Conservation (phyloP, 768 basidiomycete species). For the Pleurotus salmoneostramineus region DNA sequence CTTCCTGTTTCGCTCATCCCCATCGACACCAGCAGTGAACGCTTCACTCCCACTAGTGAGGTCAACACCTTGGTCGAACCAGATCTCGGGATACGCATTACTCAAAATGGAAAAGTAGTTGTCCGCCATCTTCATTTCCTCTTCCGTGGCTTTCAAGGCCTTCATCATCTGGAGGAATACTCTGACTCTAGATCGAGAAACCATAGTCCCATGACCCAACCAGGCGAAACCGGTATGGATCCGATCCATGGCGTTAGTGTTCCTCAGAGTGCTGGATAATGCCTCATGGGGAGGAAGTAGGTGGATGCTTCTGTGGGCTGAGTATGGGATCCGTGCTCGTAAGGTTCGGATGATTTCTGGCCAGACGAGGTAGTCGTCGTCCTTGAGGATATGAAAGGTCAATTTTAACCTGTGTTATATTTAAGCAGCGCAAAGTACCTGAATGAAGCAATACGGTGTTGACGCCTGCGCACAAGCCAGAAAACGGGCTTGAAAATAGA, state of each 20-base stretch:
- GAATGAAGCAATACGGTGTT: slow-evolving; percentile 60
- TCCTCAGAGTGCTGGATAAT: slow-evolving; percentile 48
- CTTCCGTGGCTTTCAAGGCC: slow-evolving; percentile 36
- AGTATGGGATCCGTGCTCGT: slow-evolving; percentile 31
- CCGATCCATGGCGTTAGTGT: slow-evolving; percentile 26
- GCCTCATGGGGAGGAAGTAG: slow-evolving; percentile 61
- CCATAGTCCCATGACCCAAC: slow-evolving; percentile 61
- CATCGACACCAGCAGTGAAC: slow-evolving; percentile 58
- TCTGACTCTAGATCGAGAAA: slow-evolving; percentile 36
- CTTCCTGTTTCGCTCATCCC: slow-evolving; percentile 50
- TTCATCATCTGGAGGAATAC: slow-evolving; percentile 47
- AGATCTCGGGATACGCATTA: slow-evolving; percentile 53
- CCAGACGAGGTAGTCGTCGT: slow-evolving; percentile 63
- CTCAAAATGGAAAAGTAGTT: slow-evolving; percentile 62
- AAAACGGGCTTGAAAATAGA: slow-evolving; percentile 62
- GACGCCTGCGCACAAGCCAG: slow-evolving; percentile 48
- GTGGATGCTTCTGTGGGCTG: slow-evolving; percentile 32
- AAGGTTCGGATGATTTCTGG: slow-evolving; percentile 54
- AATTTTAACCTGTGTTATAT: slow-evolving; percentile 5
- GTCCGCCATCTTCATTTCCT: slow-evolving; percentile 63
- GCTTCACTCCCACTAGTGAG: slow-evolving; percentile 51
- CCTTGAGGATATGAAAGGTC: slow-evolving; percentile 29
- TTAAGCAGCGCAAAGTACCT: slow-evolving; percentile 29
- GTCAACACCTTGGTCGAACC: slow-evolving; percentile 62
- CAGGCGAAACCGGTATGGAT: slow-evolving; percentile 61